Evolutionary conservation across 108 stramenopile species (phyloP).

Genomic region (Tribonema minus): DNA sequence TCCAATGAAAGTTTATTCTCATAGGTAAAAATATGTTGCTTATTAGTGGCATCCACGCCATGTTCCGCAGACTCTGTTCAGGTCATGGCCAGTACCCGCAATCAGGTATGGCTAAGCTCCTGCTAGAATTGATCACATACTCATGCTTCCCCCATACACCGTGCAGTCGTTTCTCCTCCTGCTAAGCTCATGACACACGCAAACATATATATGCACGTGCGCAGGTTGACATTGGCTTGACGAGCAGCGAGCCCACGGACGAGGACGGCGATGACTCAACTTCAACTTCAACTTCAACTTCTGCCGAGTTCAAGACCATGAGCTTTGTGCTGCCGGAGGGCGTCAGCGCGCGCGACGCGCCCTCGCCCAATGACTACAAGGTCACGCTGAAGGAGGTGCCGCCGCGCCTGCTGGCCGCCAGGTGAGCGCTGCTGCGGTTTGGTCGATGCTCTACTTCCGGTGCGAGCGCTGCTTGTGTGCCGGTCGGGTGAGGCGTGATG

Average conservation of each 20-base stretch:
- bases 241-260: neutral
- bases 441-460: too few relatives aligned
- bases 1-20: too few relatives aligned
- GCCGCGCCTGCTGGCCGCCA: neutral
- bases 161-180: too few relatives aligned
- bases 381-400: conserved; percentile 59
- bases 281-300: neutral
- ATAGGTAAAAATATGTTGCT: neutral
- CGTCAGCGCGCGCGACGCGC: conserved; percentile 70
- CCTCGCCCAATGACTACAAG: conserved; percentile 65
- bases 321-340: conserved; percentile 78
- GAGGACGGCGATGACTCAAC: neutral
- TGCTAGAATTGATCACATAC: too few relatives aligned
- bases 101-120: too few relatives aligned
- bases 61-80: too few relatives aligned
- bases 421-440: neutral
- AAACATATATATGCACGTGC: too few relatives aligned
- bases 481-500: neutral
- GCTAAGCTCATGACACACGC: too few relatives aligned
- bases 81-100: too few relatives aligned
- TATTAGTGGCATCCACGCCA: too few relatives aligned
- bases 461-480: neutral
- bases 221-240: too few relatives aligned
- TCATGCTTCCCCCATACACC: too few relatives aligned
- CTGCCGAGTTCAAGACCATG: conserved; percentile 54